Conservation (phyloP, 345 rosid species). For the Turnera subulata region DNA sequence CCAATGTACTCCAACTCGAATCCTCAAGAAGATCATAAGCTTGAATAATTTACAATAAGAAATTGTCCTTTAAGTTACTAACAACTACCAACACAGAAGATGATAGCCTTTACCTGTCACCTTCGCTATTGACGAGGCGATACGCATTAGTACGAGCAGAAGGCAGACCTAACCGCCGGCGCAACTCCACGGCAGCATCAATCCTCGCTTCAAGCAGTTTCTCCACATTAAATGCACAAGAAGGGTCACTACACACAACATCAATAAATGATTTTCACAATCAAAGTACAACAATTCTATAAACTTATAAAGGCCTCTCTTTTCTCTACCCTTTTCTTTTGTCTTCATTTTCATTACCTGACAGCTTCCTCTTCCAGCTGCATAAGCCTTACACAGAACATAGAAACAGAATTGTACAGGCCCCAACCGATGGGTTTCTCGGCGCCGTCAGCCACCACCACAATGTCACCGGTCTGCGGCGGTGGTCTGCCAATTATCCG, state of each 20-base stretch:
- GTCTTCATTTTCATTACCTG: conserved; percentile 29
- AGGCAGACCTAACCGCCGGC: conserved; percentile 66
- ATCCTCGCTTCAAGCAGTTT: conserved; percentile 66
- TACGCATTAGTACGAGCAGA: conserved; percentile 65
- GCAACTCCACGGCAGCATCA: conserved; percentile 55
- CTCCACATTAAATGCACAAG: conserved; percentile 70
- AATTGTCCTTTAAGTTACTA: too few relatives aligned
- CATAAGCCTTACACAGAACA: conserved; percentile 90
- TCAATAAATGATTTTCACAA: too few relatives aligned
- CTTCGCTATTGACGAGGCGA: conserved; percentile 84
- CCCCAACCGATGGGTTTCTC: conserved; percentile 89
- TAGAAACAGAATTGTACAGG: conserved; percentile 72
- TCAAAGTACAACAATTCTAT: too few relatives aligned
- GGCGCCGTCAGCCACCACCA: conserved; percentile 76
- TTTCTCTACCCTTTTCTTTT: not conserved
- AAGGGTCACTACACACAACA: conserved; percentile 56
- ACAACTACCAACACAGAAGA: not conserved
- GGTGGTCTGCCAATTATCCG: conserved; percentile 82
- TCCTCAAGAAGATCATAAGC: too few relatives aligned
- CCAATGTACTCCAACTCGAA: too few relatives aligned
- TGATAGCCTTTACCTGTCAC: conserved; percentile 60
- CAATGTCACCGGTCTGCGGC: conserved; percentile 80
- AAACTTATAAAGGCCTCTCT: too few relatives aligned
- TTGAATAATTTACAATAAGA: too few relatives aligned
- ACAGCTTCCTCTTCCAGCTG: conserved; percentile 85